phyloP scores from a whole-genome alignment of 768 basidiomycete species.

The Boletus barrowsii region DNA sequence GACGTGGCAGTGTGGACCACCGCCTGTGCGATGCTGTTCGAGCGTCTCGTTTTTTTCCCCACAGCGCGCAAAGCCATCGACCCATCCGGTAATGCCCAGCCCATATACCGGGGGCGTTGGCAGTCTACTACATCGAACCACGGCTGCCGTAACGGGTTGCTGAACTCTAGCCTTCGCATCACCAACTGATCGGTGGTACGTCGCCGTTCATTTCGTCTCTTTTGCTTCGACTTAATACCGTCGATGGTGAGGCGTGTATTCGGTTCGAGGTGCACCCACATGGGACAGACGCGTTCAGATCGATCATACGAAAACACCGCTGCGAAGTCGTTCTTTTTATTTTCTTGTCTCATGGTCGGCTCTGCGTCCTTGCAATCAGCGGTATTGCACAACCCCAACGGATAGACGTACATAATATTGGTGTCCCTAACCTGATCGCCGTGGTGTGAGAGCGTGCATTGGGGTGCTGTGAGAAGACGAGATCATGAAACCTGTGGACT shows the following conservation, averaged over 20 bases:
- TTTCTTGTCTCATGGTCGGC: not conserved
- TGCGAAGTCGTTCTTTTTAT: too few species aligned
- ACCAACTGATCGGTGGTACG: slow-evolving; percentile 6
- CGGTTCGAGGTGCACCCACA: too few species aligned
- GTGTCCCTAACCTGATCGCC: slow-evolving; percentile 15
- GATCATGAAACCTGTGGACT: slow-evolving; percentile 4
- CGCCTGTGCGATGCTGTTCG: not conserved
- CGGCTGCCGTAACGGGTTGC: slow-evolving; percentile 2
- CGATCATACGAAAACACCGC: too few species aligned
- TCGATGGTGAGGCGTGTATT: not conserved
- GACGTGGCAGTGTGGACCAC: slow-evolving; percentile 1
- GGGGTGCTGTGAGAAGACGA: slow-evolving; percentile 6
- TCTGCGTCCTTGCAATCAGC: not conserved
- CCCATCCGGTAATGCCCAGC: not conserved
- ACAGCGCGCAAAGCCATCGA: not conserved
- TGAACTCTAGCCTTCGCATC: not conserved
- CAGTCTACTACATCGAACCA: not conserved
- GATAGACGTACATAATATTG: slow-evolving; percentile 9
- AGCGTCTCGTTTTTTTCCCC: not conserved
- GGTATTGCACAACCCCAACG: not conserved
- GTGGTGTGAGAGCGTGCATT: slow-evolving; percentile 27
- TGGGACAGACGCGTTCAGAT: too few species aligned
- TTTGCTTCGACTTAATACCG: slow-evolving; percentile 2
- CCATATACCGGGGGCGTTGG: slow-evolving; percentile 4
- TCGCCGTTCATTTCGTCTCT: slow-evolving; percentile 12